phyloP scores from a whole-genome alignment of 2,329 filamentous ascomycete species.

The Grosmannia huntii region DNA sequence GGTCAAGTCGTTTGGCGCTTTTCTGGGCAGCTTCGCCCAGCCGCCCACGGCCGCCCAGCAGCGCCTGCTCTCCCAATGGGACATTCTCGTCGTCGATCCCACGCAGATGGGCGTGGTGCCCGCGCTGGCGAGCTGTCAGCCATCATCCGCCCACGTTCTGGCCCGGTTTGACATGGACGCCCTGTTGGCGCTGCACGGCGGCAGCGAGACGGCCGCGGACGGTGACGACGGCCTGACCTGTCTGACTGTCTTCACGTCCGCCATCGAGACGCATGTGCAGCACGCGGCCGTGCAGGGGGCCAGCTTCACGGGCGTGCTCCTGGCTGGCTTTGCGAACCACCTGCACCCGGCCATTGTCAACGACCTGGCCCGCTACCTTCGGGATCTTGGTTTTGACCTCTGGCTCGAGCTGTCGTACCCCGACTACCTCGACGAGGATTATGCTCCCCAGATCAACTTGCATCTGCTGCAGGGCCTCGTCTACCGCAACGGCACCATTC shows the following conservation, averaged over 20 bases:
- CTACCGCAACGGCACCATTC: slow-evolving; percentile 10
- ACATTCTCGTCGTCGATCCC: slow-evolving; percentile 30
- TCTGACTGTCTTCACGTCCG: not conserved
- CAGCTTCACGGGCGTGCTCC: not conserved
- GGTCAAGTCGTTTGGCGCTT: slow-evolving; percentile 26
- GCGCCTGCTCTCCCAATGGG: slow-evolving; percentile 26
- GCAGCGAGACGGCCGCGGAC: not conserved
- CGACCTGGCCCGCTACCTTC: slow-evolving; percentile 8
- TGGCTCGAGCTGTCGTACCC: slow-evolving; percentile 16
- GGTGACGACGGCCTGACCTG: not conserved
- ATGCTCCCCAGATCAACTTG: slow-evolving; percentile 10
- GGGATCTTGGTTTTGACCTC: slow-evolving; percentile 13
- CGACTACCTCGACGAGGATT: slow-evolving; percentile 12
- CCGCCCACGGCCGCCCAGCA: slow-evolving; percentile 20
- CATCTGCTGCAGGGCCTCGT: slow-evolving; percentile 8
- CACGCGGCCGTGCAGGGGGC: not conserved
- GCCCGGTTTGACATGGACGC: slow-evolving; percentile 3
- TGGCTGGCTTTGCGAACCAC: slow-evolving; percentile 1
- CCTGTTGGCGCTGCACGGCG: slow-evolving; percentile 3
- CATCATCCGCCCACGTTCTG: not conserved
- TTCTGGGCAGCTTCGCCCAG: slow-evolving; percentile 24
- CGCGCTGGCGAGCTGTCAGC: slow-evolving; percentile 15
- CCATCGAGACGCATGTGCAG: slow-evolving; percentile 1
- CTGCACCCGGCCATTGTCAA: slow-evolving; percentile 12
- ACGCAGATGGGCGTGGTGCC: slow-evolving; percentile 21